Conservation (phyloP, 1,139 yeast species). For the Yamadazyma aaseri region DNA sequence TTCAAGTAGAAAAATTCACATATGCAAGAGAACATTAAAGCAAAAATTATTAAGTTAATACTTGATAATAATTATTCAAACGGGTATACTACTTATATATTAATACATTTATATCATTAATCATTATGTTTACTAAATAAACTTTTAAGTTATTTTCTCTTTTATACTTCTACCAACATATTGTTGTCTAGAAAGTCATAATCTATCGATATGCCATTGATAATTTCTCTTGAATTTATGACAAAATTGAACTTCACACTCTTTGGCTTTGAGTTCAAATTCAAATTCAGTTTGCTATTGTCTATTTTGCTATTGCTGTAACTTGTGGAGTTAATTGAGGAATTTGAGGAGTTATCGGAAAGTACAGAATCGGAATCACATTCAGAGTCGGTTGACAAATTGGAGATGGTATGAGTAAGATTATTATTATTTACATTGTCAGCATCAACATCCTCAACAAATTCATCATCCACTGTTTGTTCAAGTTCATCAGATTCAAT, state of each 20-base stretch:
- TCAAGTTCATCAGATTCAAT: neutral
- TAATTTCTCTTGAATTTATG: conserved; percentile 42
- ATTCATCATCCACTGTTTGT: conserved; percentile 1
- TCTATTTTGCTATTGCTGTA: neutral
- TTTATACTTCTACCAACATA: conserved; percentile 8
- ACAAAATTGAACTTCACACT: conserved; percentile 42
- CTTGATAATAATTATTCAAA: conserved; percentile 2
- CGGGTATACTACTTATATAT: conserved; percentile 1
- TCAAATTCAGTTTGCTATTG: neutral
- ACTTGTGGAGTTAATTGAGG: conserved; percentile 3
- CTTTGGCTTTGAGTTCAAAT: conserved; percentile 13
- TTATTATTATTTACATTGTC: neutral
- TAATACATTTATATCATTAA: conserved; percentile 3
- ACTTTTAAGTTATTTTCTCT: neutral
- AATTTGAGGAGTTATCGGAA: conserved; percentile 5
- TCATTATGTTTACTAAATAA: conserved; percentile 18
- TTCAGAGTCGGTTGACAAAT: conserved; percentile 7
- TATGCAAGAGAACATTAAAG: too few species aligned
- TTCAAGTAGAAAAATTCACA: too few species aligned
- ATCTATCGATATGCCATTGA: conserved; percentile 43
- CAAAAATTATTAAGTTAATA: too few species aligned
- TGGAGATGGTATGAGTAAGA: conserved; percentile 5
- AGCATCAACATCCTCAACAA: neutral
- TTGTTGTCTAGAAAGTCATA: conserved; percentile 42
- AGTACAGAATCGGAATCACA: conserved; percentile 7